These are phyloP conservation scores for Chlorella sorokiniana DNA, from an alignment of 139 green algal genomes.

Conservation along the genomic window DNA sequence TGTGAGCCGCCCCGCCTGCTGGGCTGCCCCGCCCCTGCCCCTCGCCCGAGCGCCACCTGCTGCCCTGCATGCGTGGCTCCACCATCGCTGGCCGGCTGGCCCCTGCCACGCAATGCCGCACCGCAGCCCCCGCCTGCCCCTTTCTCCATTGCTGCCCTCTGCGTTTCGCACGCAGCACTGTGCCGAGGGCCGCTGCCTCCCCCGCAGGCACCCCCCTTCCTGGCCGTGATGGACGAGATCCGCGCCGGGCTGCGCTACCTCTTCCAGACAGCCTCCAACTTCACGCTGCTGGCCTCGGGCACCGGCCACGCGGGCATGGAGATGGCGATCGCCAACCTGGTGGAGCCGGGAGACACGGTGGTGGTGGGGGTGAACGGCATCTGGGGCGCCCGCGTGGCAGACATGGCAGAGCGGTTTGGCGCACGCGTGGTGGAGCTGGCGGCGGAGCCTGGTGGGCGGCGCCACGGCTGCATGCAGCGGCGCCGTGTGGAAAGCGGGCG, in stretches of 20 bases:
- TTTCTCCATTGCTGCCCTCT: background rate
- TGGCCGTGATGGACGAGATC: conserved; percentile 92
- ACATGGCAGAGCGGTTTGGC: conserved; percentile 83
- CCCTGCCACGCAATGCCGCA: background rate
- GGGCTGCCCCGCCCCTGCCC: background rate
- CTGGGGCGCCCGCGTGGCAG: conserved; percentile 87
- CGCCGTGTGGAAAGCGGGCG: too few relatives aligned
- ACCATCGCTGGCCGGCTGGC: too few relatives aligned
- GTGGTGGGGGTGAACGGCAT: conserved; percentile 84
- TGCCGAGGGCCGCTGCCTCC: background rate
- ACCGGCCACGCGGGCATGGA: conserved; percentile 83
- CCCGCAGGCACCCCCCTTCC: conserved; percentile 86
- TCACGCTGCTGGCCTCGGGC: conserved; percentile 85
- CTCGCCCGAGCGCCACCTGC: background rate
- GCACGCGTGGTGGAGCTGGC: conserved; percentile 49
- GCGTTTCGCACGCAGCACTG: background rate
- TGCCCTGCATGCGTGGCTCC: background rate
- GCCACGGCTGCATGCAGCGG: background rate
- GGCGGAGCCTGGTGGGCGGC: conserved; percentile 62
- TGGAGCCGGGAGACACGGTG: conserved; percentile 90
- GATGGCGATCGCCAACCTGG: conserved; percentile 84
- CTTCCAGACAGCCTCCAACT: conserved; percentile 83
- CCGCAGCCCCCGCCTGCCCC: background rate
- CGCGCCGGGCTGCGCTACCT: conserved; percentile 81
- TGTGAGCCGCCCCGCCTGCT: conserved; percentile 34